Evolutionary conservation across 805 yeast species (phyloP), one percentile per base, ranked within the genome.

Genomic region (Maudiozyma saulgeensis): DNA sequence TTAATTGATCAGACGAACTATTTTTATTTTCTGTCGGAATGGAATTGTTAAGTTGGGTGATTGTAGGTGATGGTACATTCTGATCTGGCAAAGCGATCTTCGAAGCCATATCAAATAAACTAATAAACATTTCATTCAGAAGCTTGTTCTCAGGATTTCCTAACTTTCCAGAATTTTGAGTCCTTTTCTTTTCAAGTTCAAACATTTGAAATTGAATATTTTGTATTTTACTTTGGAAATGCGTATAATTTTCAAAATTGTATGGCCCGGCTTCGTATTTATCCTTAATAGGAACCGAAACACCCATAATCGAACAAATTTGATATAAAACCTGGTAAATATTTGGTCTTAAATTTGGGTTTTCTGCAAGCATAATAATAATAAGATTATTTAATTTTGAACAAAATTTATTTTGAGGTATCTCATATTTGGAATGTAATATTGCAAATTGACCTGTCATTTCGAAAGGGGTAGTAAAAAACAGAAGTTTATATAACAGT

Each of bases 391-490:
- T 85, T 54, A 93, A 68, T 48, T 82, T 80, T 11, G 82, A 80
- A 1, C 95, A 81, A 59, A 77, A 89, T 16, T 66, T 71, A 2
- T 96, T 96, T 1, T 76, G 69, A 3, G 93, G 95, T 56, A 90
- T 87, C 52, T 78, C 83, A 67, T 82, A 90, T 41, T 83, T 79
- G 7, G 96, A 88, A 68, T 87, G 93, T 49, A 91, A 69, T 41
- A 91, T 87, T 7, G 96, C 96, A 57, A 87, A 75, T 56, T 87
- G 96, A 45, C 88, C 87, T 41, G 84, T 82, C 47, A 69, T 56
- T 68, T 91, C 99, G 66, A 93, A 91, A 1, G 99, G 99, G 1
- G 99, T 91, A 0, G 86, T 90, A 68, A 87, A 91, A 68, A 85
- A 91, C 68, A 96, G 85, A 53, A 91, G 73, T 65, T 93, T 91